Evolutionary conservation across 1,139 yeast genomes (phyloP).

Genomic region (Magnusiomyces tetraspermus): DNA sequence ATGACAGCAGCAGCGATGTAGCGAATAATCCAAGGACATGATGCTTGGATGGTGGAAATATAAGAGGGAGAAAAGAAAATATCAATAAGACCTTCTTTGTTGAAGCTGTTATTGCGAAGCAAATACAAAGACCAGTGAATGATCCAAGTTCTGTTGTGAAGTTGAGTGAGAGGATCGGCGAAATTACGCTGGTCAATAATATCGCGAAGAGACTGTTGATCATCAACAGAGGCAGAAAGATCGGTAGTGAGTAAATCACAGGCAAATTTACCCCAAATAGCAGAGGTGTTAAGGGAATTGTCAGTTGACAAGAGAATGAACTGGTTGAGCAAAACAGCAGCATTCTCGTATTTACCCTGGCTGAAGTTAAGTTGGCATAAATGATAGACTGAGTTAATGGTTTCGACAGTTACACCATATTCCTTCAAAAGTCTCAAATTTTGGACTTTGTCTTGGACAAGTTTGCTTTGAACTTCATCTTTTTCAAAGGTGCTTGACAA

Average conservation of each 20-base stretch:
- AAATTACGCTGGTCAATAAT: conserved; percentile 45
- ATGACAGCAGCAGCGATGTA: conserved; percentile 52
- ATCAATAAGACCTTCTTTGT: conserved; percentile 44
- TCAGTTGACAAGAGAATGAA: conserved; percentile 47
- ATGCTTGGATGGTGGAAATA: conserved; percentile 53
- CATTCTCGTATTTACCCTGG: conserved; percentile 50
- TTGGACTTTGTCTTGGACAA: conserved; percentile 45
- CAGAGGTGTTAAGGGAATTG: conserved; percentile 40
- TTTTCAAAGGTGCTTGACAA: conserved; percentile 41
- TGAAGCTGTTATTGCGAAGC: conserved; percentile 42
- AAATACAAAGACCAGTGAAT: conserved; percentile 59
- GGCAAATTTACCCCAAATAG: conserved; percentile 59
- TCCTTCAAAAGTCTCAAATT: conserved; percentile 38
- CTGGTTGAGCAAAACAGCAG: conserved; percentile 46
- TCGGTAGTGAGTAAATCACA: conserved; percentile 45
- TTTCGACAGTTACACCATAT: conserved; percentile 39
- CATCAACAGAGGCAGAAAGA: conserved; percentile 44
- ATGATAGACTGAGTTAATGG: conserved; percentile 43
- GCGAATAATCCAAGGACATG: conserved; percentile 58
- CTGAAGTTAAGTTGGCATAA: conserved; percentile 52
- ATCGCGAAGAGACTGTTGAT: conserved; percentile 45
- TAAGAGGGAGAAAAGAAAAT: conserved; percentile 49
- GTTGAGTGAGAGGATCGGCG: conserved; percentile 46
- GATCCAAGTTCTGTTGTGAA: conserved; percentile 54
- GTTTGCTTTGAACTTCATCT: conserved; percentile 39